Conservation (phyloP, 192 early-diverging fungal species). For the Coemansia sp. region DNA sequence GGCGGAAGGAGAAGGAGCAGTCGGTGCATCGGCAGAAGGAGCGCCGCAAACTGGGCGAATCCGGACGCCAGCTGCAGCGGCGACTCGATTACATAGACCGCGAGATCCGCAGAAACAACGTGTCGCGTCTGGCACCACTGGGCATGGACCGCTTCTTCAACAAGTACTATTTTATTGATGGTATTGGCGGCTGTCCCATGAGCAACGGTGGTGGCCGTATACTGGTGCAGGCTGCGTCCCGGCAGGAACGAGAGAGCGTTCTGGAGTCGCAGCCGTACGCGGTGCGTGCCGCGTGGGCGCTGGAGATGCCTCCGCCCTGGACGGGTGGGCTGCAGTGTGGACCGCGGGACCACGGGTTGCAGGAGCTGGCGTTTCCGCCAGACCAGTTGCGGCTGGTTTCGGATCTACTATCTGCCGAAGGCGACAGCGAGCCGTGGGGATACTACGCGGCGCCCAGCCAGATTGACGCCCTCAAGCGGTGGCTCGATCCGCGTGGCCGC, state of each 20-base stretch:
- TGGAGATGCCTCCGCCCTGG: constrained; percentile 55
- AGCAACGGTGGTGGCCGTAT: constrained; percentile 57
- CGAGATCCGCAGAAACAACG: constrained; percentile 64
- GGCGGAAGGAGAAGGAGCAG: constrained; percentile 39
- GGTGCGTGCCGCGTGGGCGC: constrained; percentile 29
- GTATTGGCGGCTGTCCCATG: constrained; percentile 60
- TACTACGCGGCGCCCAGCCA: constrained; percentile 57
- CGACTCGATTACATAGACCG: constrained; percentile 66
- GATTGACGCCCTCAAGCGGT: constrained; percentile 67
- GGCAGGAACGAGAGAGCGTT: constrained; percentile 40
- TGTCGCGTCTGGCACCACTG: constrained; percentile 69
- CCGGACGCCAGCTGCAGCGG: constrained; percentile 30
- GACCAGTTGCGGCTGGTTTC: background rate
- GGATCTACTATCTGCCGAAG: constrained; percentile 24
- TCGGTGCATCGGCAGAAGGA: constrained; percentile 49
- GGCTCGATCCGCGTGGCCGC: constrained; percentile 77
- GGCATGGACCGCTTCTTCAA: constrained; percentile 86
- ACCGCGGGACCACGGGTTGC: constrained; percentile 16
- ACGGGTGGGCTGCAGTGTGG: constrained; percentile 22
- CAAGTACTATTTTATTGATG: constrained; percentile 90
- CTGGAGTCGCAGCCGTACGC: constrained; percentile 18
- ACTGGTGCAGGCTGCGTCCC: constrained; percentile 61
- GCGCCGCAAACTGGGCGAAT: constrained; percentile 46
- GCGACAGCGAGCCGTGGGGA: constrained; percentile 50
- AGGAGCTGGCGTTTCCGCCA: constrained; percentile 4